Conservation (phyloP, 108 stramenopile genomes). For the Ochromonas danica region DNA sequence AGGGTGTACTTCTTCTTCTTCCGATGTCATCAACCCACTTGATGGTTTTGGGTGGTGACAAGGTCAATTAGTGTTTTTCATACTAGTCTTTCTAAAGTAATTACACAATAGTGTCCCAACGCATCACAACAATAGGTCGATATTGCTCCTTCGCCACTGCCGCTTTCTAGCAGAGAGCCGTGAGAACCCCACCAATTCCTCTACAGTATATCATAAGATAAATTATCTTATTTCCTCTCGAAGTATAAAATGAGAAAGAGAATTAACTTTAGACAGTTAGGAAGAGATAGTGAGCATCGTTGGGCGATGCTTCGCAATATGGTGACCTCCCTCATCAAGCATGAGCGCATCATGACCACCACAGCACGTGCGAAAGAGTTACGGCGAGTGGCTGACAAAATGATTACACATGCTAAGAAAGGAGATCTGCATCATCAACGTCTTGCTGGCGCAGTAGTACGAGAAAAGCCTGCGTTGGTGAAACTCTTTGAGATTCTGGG, state of each 20-base stretch:
- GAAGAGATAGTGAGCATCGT: not conserved
- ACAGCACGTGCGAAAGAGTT: slow-evolving; percentile 91
- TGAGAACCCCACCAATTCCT: no score
- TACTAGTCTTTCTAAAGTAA: no score
- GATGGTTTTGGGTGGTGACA: no score
- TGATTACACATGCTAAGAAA: slow-evolving; percentile 64
- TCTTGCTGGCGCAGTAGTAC: slow-evolving; percentile 63
- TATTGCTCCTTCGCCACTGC: no score
- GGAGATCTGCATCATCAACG: slow-evolving; percentile 61
- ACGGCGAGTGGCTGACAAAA: slow-evolving; percentile 78
- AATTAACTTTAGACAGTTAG: slow-evolving; percentile 22
- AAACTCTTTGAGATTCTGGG: slow-evolving; percentile 93
- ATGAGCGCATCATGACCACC: slow-evolving; percentile 97
- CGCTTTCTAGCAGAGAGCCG: no score
- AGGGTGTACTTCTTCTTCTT: no score
- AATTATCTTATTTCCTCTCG: no score
- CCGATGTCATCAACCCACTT: no score
- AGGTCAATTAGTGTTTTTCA: no score
- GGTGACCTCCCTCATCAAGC: slow-evolving; percentile 86
- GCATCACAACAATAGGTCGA: no score
- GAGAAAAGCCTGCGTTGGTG: slow-evolving; percentile 68
- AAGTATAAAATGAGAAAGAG: slow-evolving; percentile 33
- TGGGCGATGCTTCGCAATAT: slow-evolving; percentile 35
- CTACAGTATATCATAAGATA: no score
- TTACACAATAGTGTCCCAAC: no score